phyloP scores from a whole-genome alignment of 306 rosid species.

The Glycyrrhiza uralensis region DNA sequence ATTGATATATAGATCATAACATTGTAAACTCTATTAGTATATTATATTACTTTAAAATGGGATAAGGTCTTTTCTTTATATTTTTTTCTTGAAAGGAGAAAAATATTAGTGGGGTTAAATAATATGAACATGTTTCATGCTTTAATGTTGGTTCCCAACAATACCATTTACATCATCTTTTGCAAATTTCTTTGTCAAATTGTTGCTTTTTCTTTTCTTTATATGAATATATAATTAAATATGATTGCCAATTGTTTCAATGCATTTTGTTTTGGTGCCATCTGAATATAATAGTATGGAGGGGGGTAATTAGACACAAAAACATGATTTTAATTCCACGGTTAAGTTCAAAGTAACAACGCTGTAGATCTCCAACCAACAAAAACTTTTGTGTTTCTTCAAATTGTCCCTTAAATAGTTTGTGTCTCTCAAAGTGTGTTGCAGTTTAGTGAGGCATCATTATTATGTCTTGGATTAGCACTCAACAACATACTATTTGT shows the following conservation, averaged over 20 bases:
- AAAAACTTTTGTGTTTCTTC: conserved; percentile 20
- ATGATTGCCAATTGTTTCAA: not conserved
- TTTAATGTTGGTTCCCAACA: conserved; percentile 8
- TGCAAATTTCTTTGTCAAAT: not conserved
- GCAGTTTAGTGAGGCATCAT: conserved; percentile 31
- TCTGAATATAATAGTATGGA: not conserved
- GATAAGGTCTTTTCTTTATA: not conserved
- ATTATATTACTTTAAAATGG: not conserved
- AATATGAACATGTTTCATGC: conserved; percentile 15
- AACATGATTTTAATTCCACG: not conserved
- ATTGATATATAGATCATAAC: not conserved
- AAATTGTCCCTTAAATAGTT: conserved; percentile 34
- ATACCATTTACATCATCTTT: conserved; percentile 6
- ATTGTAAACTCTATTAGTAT: not conserved
- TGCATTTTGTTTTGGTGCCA: not conserved
- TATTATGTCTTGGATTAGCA: conserved; percentile 37
- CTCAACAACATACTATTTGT: conserved; percentile 20
- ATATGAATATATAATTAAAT: conserved; percentile 4
- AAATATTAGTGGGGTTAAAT: not conserved
- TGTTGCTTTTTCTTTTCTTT: not conserved
- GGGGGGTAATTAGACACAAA: not conserved
- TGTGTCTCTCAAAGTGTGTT: conserved; percentile 23
- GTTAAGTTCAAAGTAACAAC: conserved; percentile 17
- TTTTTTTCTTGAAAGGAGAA: not conserved
- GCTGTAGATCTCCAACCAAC: conserved; percentile 26